phyloP scores from a whole-genome alignment of 768 basidiomycete species.

The Leucogyrophana mollusca region DNA sequence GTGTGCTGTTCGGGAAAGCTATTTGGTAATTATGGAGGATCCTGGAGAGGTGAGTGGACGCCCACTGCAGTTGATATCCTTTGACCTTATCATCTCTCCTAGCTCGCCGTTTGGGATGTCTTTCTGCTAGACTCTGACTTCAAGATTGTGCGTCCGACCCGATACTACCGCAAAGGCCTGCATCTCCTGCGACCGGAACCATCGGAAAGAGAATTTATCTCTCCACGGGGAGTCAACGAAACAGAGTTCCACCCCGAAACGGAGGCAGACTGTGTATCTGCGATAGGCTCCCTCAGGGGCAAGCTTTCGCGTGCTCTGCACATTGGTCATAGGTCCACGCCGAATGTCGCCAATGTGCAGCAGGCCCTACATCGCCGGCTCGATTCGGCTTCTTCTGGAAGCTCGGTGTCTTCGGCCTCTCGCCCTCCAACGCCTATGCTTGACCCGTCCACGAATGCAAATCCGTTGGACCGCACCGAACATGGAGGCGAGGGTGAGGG shows the following conservation, averaged over 20 bases:
- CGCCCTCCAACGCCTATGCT: slow-evolving; percentile 57
- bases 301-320: slow-evolving; percentile 47
- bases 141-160: slow-evolving; percentile 82
- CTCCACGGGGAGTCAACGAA: slow-evolving; percentile 16
- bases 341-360: slow-evolving; percentile 9
- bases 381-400: slow-evolving; percentile 28
- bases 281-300: slow-evolving; percentile 48
- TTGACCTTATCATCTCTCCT: slow-evolving; percentile 4
- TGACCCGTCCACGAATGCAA: slow-evolving; percentile 77
- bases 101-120: slow-evolving; percentile 91
- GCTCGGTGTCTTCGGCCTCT: slow-evolving; percentile 37
- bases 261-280: slow-evolving; percentile 36
- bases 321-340: slow-evolving; percentile 20
- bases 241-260: slow-evolving; percentile 16
- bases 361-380: slow-evolving; percentile 4
- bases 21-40: slow-evolving; percentile 83
- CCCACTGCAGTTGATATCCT: background rate
- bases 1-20: slow-evolving; percentile 92
- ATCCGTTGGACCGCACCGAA: slow-evolving; percentile 46
- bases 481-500: slow-evolving; percentile 23
- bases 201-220: slow-evolving; percentile 23
- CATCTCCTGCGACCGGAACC: slow-evolving; percentile 53
- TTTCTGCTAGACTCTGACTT: slow-evolving; percentile 92
- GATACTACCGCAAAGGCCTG: slow-evolving; percentile 85
- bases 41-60: slow-evolving; percentile 70